Evolutionary conservation across 139 green algal genomes (phyloP), one percentile per base, ranked within the genome.

Genomic region (Zygnema cylindricum): DNA sequence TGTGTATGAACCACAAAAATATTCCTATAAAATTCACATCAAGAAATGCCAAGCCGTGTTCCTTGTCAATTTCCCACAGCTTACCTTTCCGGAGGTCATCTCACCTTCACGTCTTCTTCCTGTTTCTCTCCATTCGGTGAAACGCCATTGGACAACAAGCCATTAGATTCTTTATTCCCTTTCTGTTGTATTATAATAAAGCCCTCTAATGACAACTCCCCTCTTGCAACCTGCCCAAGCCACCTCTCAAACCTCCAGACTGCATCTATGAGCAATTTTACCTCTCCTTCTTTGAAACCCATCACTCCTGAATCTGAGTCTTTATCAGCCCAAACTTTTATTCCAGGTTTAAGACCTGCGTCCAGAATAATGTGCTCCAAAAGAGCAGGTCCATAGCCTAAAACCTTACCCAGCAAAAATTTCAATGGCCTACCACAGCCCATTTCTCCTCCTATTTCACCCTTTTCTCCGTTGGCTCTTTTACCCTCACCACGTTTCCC

Each of bases 321-420:
- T n/a, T 3, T 3, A 7, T 41, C 38, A 7, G 7, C 21, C 71
- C 36, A 79, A 43, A 43, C 71, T 40, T 7, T 3, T 11, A 16
- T 30, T 0, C 71, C 71, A 3, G 96, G 93, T 0, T 92, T 69
- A 33, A 98, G 84, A 0, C 93, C 93, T 1, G 96, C 95, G 32
- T 87, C 79, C 39, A 95, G 84, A 0, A 95, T 85, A 76, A 94
- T 94, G 89, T 99, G 97, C 85, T 99, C 96, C 0, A 91, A 93
- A 1, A 98, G 87, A 16, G 91, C 87, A 0, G 96, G 95, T 0
- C 96, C 96, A 84, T 98, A 98, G 33, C 93, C 93, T 79, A 97
- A 73, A 75, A 90, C 86, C 0, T 69, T 3, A 0, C 43, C 38
- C 41, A 88, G 35, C 1, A 40, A 23, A 39, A 81, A 36, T 78